phyloP scores from a whole-genome alignment of 179 eudicot genomes.

The Actinidia polygama region DNA sequence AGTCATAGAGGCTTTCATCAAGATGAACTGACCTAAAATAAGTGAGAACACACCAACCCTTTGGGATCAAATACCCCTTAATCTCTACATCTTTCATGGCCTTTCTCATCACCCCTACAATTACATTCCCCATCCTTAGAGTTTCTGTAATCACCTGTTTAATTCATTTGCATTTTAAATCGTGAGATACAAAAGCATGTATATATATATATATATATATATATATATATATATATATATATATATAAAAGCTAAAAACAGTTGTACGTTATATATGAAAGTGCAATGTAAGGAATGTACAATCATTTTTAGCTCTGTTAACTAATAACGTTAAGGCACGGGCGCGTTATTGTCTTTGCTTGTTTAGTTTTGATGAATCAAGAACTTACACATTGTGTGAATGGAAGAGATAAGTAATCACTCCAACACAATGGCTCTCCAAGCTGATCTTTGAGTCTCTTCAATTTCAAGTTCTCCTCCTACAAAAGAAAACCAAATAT shows the following conservation, averaged over 20 bases:
- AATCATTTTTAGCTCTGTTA: no score
- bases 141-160: constrained; percentile 87
- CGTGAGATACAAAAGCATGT: neutral
- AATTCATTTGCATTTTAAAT: neutral
- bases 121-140: constrained; percentile 80
- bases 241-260: neutral
- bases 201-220: no score
- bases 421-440: constrained; percentile 68
- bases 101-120: constrained; percentile 80
- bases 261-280: no score
- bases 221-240: no score
- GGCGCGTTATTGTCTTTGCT: no score
- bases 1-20: constrained; percentile 58
- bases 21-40: constrained; percentile 88
- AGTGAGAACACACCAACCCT: constrained; percentile 85
- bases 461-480: constrained; percentile 85
- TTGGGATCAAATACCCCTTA: constrained; percentile 74
- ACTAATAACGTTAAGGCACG: no score
- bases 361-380: neutral
- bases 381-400: constrained; percentile 74
- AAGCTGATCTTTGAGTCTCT: constrained; percentile 53
- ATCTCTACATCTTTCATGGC: constrained; percentile 88
- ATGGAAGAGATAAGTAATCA: constrained; percentile 78
- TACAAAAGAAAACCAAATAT: constrained; percentile 21
- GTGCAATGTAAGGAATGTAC: no score